Base-by-base conservation (phyloP, 257 asterid species). In the Salvia miltiorrhiza region DNA sequence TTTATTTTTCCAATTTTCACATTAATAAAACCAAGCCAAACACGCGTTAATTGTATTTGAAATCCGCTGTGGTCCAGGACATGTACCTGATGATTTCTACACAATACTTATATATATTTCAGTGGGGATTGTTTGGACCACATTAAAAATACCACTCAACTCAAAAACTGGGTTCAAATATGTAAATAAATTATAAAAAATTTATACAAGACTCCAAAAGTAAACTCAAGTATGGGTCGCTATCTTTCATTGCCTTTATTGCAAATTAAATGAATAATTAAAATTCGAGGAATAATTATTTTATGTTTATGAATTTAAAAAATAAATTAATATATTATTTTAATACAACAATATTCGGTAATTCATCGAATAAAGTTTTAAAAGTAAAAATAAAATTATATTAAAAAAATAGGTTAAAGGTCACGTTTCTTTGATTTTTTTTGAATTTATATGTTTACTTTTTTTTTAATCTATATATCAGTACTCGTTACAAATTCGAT, bases 161-260 rank as follows among this genome's bases (percentile, higher is more conserved):
- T 32, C 41, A 50, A 12, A 6, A 26, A 28, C 35, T 53, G 23
- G 17, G 41, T 39, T 53, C 21, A 5, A n/a, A 53, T 28, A 56
- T 49, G 67, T 72, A 71, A 73, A 74, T 70, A 73, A 48, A 73
- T 60, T 47, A 63, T 72, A 71, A 73, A 74, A 67, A 73, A 48
- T 70, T 60, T 47, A 63, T 48, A 70, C 40, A 69, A 72, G 19
- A 67, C 66, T 77, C 81, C 79, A 79, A 77, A 60, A 69, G 53
- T 63, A 47, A 78, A 65, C 73, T 75, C 73, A 68, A 69, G 74
- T 75, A 68, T 62, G 76, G 62, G 87, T 81, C 86, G 67, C 83
- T 84, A 74, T 80, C 85, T 73, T 62, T 58, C 58, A 17, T 50
- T 63, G 28, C 16, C 4, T 62, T 30, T 61, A 8, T 52, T 26